Evolutionary conservation across 352 stramenopile species (phyloP), one percentile per base, ranked within the genome.

Genomic region (Pythium diclinum): DNA sequence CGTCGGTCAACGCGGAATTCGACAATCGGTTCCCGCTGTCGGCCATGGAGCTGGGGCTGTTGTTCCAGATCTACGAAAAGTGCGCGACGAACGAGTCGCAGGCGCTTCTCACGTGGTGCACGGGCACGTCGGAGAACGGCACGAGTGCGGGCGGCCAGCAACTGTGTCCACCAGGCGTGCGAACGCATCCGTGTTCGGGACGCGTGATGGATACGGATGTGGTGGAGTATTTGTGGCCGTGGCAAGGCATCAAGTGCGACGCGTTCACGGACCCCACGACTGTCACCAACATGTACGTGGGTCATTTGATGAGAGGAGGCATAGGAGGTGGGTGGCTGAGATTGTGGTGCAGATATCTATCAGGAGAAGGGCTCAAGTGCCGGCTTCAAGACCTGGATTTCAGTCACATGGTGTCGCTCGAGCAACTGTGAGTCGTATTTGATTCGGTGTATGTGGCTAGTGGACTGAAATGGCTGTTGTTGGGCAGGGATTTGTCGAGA

Each of bases 201-300:
- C 75, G 79, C 16, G 69, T 89, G 4, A 61, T 92, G 53, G 36
- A 68, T 34, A 49, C 63, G 4, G 77, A 56, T 9, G 10, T 47
- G 2, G 40, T 70, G 13, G 62, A 78, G 33, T 89, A 78, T 46
- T 65, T 89, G 16, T 89, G 84, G 84, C 77, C 78, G 16, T 92
- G 84, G 84, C 59, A 89, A 61, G 80, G 84, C n/a, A 65, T 92
- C 62, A 78, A 74, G 49, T 92, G 81, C 61, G 74, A 90, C 32
- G 67, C 66, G 0, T 85, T 83, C 65, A 86, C 84, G 21, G 75
- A 89, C 30, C 84, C 81, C 36, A 89, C 84, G 17, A 87, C 77
- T 6, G 53, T 91, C 61, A 91, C 84, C 4, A 72, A 90, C 72
- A 81, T 92, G 84, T 91, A 79, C 46, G 61, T 55, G 9, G 14